These are phyloP conservation scores for Nothopassalora personata DNA, from an alignment of 2,329 filamentous ascomycete species.

Conservation along the genomic window DNA sequence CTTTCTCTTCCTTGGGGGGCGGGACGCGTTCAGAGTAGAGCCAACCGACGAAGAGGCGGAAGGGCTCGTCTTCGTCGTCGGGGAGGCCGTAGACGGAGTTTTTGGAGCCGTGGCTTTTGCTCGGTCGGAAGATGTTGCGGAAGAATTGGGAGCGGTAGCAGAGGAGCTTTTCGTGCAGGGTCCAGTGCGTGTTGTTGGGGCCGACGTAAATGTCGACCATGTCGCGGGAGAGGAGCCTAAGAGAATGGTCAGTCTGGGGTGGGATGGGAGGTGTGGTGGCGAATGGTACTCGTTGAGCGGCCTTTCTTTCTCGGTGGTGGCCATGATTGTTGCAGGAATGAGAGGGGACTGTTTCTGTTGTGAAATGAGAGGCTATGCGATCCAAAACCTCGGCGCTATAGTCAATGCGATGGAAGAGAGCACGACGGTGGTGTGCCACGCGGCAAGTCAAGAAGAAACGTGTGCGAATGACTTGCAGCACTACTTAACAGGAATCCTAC, in stretches of 20 bases:
- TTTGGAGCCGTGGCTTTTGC: constrained; percentile 23
- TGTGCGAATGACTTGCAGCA: not conserved
- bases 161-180: constrained; percentile 52
- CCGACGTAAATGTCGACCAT: constrained; percentile 55
- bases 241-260: not conserved
- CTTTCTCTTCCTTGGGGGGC: constrained; percentile 45
- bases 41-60: constrained; percentile 51
- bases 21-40: constrained; percentile 48
- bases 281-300: constrained; percentile 39
- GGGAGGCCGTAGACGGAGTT: constrained; percentile 44
- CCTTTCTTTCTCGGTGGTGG: constrained; percentile 31
- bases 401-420: too few species aligned
- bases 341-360: not conserved
- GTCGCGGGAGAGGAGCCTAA: constrained; percentile 48
- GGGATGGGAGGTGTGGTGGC: not conserved
- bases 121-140: constrained; percentile 46
- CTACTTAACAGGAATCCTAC: not conserved
- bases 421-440: too few species aligned
- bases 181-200: constrained; percentile 50
- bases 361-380: not conserved
- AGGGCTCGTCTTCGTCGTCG: constrained; percentile 48
- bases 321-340: constrained; percentile 1
- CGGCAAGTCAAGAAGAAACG: not conserved
- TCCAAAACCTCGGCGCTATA: too few species aligned
- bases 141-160: constrained; percentile 52